phyloP scores from a whole-genome alignment of 768 basidiomycete species.

The Rubroboletus pulcherrimus region DNA sequence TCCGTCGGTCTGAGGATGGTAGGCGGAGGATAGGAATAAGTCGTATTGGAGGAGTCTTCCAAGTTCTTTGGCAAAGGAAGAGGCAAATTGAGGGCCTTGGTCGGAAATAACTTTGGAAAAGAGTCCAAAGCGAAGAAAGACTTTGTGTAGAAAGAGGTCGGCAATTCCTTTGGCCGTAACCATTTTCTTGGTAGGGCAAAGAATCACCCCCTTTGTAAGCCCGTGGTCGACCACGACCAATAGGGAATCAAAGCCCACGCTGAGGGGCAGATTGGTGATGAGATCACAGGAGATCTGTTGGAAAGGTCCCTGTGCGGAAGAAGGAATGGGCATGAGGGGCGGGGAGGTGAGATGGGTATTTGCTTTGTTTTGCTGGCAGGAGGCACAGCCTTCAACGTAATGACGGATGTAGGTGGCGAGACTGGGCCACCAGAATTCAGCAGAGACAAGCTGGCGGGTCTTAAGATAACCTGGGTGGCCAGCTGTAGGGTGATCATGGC shows the following conservation, averaged over 20 bases:
- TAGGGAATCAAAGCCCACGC: not conserved
- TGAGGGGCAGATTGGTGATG: not conserved
- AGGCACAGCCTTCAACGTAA: rapidly evolving
- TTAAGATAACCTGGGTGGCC: not conserved
- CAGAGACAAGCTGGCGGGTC: not conserved
- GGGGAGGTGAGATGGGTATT: not conserved
- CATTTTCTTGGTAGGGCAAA: not conserved
- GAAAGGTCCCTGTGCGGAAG: rapidly evolving
- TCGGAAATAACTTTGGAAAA: too few species aligned
- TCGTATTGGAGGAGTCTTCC: not conserved
- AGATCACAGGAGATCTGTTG: not conserved
- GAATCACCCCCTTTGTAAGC: not conserved
- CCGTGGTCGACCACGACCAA: constrained; percentile 1
- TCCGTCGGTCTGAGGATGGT: not conserved
- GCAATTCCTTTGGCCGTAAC: too few species aligned
- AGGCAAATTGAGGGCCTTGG: too few species aligned
- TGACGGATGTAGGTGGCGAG: not conserved
- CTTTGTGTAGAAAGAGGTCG: too few species aligned
- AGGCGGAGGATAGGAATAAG: not conserved
- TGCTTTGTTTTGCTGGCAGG: not conserved
- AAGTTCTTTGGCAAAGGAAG: too few species aligned
- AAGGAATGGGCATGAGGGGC: rapidly evolving
- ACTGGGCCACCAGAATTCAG: not conserved
- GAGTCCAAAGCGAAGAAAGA: too few species aligned
- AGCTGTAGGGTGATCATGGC: not conserved